Evolutionary conservation across 2,329 filamentous ascomycete genomes (phyloP), one percentile per base, ranked within the genome.

Genomic region (Aspergillus sp.): DNA sequence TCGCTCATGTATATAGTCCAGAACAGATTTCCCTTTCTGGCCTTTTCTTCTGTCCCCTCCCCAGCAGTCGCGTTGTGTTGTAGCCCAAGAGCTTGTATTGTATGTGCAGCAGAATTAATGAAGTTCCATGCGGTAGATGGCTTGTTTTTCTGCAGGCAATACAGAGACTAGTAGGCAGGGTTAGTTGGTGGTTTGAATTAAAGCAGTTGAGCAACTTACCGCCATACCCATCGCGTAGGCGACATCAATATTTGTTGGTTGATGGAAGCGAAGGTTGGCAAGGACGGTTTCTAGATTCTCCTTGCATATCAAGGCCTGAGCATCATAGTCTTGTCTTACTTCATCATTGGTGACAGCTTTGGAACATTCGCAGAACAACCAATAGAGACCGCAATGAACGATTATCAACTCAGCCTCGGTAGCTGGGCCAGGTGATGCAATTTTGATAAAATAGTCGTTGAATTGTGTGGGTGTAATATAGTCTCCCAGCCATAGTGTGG

Each of bases 1-100:
- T 56, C 53, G 12, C 17, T 48, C 34, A 49, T 49, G 38, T 55
- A 55, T 41, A 55, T 24, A 11, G 26, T 20, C 53, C 44, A 55
- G 53, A 55, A 49, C 3, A 55, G 5, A 18, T 11, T 26, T 3
- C 22, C 5, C 22, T 26, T 45, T 13, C 26, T 6, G 6, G 42
- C 11, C 20, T n/a, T 45, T 26, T 45, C 22, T 30, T 45, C 42
- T 13, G 42, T 22, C 7, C 13, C 18, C 12, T 45, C 42, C n/a
- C 42, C 42, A 9, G 22, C 13, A 45, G 42, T 13, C 22, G 13
- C 18, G 20, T 20, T 34, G 20, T 36, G n/a, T 8, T 48, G 45
- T 1, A 48, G 15, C 3, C 45, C 45, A 13, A 48, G 45, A 18
- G 30, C 17, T 24, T 48, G 45, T 17, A 24, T 24, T 18, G 38